Evolutionary conservation across 495 filamentous ascomycete genomes (phyloP), one percentile per base, ranked within the genome.

Genomic region (Cladorrhinum samala): DNA sequence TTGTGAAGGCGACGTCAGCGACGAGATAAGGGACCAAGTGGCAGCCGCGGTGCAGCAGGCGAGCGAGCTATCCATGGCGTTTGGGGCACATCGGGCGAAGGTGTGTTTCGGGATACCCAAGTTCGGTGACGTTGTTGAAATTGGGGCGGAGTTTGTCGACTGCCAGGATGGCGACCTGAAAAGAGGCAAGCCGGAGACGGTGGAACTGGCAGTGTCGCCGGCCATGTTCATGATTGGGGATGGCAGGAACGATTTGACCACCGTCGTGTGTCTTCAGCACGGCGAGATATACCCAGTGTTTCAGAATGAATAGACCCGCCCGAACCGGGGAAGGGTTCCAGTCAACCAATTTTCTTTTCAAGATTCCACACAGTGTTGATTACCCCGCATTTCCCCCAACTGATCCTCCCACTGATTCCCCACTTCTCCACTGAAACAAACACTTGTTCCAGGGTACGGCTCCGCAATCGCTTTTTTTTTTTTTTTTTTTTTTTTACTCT

Each of bases 331-430:
- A 33, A 33, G 5, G 27, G 11, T 6, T 33, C 11, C 6, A 33
- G 27, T 5, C 5, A 33, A 33, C 27, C 27, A 33, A 33, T 33
- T 33, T 6, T 33, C 11, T 6, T 33, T 33, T 5, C 11, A 11
- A 33, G 27, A 11, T 33, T 33, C 27, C 11, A 11, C 5, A 6
- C 11, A 6, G 5, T 33, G 27, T 33, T 33, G 27, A 5, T 33
- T 33, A 11, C 70, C 72, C 16, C 62, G 64, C 14, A 57, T 49
- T 8, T 62, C n/a, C n/a, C n/a, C n/a, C n/a, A n/a, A n/a, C n/a
- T n/a, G n/a, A n/a, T n/a, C n/a, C n/a, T n/a, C n/a, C n/a, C n/a
- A n/a, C n/a, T n/a, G n/a, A n/a, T n/a, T n/a, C n/a, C n/a, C n/a
- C n/a, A n/a, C n/a, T n/a, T n/a, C n/a, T n/a, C n/a, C n/a, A n/a